phyloP scores from a whole-genome alignment of 116 monocot genomes.

The Iris pallida region DNA sequence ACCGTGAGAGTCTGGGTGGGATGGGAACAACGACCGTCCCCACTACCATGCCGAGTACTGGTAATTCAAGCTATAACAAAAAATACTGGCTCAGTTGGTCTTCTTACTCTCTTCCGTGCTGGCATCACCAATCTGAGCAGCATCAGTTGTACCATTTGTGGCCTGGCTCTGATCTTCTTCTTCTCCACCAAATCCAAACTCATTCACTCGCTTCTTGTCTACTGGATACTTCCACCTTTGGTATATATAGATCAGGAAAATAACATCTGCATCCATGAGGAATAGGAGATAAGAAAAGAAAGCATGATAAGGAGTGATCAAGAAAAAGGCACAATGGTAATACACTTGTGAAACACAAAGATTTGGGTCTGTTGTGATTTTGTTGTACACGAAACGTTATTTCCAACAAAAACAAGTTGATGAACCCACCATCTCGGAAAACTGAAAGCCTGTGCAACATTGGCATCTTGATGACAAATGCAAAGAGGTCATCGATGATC shows the following conservation, averaged over 20 bases:
- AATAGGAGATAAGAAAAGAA: not conserved
- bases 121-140: conserved; percentile 19
- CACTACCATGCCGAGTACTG: not conserved
- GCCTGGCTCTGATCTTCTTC: conserved; percentile 37
- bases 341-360: no score
- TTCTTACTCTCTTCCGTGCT: conserved; percentile 53
- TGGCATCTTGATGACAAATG: conserved; percentile 98
- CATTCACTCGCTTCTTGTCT: conserved; percentile 78
- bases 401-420: no score
- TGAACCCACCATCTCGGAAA: conserved; percentile 78
- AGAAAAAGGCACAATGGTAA: no score
- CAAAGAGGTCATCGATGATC: conserved; percentile 88
- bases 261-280: conserved; percentile 56
- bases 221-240: conserved; percentile 96
- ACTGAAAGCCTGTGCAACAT: conserved; percentile 86
- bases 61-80: not conserved
- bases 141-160: conserved; percentile 10
- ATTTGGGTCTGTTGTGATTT: no score
- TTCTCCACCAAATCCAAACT: conserved; percentile 93
- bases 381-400: no score
- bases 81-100: conserved; percentile 48
- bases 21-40: not conserved
- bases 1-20: not conserved
- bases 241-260: conserved; percentile 89
- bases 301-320: not conserved